Conservation (phyloP, 495 filamentous ascomycete genomes). For the Penicillium cosmopolitanum region DNA sequence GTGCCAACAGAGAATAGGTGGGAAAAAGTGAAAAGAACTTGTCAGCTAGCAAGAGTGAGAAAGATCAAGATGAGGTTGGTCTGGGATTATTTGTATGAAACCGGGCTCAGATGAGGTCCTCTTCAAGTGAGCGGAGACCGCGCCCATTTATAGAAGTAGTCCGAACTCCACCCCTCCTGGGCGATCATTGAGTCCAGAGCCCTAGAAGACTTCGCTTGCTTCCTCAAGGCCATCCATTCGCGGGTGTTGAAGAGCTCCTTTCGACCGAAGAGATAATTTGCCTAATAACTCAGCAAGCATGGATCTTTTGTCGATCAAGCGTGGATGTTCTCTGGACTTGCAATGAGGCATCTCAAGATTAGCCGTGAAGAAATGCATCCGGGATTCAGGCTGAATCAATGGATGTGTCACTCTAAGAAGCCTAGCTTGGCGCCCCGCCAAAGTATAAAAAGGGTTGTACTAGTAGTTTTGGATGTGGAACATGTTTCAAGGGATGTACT, state of each 20-base stretch:
- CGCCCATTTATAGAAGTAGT: not conserved
- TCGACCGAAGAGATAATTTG: not conserved
- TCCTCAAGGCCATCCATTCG: not conserved
- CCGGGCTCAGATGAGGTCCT: not conserved
- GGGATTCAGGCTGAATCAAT: not conserved
- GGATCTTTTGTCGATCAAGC: not conserved
- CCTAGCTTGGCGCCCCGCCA: not conserved
- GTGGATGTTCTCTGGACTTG: not conserved
- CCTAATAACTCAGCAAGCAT: not conserved
- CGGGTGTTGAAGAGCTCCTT: not conserved
- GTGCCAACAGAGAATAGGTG: not conserved
- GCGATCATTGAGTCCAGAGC: too few species aligned
- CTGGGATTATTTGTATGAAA: not conserved
- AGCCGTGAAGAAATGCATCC: not conserved
- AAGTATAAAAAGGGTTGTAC: not conserved
- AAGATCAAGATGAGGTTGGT: not conserved
- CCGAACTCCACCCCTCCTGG: not conserved
- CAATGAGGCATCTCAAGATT: not conserved
- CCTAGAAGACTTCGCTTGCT: not conserved
- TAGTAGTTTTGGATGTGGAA: conserved; percentile 1
- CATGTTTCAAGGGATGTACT: not conserved
- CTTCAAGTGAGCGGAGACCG: not conserved
- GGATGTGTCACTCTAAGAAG: not conserved
- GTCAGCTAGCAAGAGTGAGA: not conserved
- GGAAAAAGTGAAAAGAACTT: not conserved